A percentile compares a stretch with the other conserved stretches of the same genome.
These are phyloP conservation scores for Mycena sp. DNA, from an alignment of 1,284 basidiomycete genomes.

Conservation along the genomic window DNA sequence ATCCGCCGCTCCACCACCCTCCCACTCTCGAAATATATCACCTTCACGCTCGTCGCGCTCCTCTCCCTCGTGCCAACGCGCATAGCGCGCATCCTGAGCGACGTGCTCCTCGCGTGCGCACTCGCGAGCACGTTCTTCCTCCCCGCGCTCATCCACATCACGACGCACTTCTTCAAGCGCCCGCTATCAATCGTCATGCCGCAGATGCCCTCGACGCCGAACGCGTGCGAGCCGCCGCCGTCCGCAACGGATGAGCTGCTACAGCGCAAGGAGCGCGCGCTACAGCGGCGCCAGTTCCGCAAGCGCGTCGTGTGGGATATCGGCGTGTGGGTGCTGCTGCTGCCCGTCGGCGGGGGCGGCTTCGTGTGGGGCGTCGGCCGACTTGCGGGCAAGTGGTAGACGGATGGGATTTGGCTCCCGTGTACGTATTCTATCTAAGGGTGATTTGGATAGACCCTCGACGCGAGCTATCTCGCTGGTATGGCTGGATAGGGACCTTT, in stretches of 20 bases:
- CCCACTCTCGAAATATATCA: conserved; percentile 57
- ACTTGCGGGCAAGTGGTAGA: conserved; percentile 52
- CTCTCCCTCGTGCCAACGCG: conserved; percentile 54
- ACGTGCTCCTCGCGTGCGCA: conserved; percentile 57
- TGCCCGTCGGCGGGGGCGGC: conserved; percentile 62
- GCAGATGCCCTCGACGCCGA: conserved; percentile 44
- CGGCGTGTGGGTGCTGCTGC: conserved; percentile 69
- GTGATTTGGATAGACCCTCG: conserved; percentile 5
- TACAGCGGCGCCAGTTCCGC: conserved; percentile 71
- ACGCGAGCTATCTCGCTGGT: conserved; percentile 16
- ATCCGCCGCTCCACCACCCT: conserved; percentile 54
- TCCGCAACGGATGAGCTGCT: conserved; percentile 66
- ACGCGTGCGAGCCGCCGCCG: conserved; percentile 21
- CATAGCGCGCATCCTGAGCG: conserved; percentile 51
- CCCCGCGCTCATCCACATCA: conserved; percentile 69
- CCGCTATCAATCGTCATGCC: conserved; percentile 76
- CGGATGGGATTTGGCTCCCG: too few species aligned
- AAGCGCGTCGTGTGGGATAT: conserved; percentile 78
- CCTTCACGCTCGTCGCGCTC: conserved; percentile 50
- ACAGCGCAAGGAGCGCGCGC: conserved; percentile 75
- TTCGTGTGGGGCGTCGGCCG: conserved; percentile 64
- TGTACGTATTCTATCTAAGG: too few species aligned
- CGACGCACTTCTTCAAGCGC: conserved; percentile 72
- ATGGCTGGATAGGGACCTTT: neutral
- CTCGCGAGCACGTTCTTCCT: conserved; percentile 60